phyloP scores from a whole-genome alignment of 1,284 basidiomycete species.

The Pseudozyma tsukubaensis region DNA sequence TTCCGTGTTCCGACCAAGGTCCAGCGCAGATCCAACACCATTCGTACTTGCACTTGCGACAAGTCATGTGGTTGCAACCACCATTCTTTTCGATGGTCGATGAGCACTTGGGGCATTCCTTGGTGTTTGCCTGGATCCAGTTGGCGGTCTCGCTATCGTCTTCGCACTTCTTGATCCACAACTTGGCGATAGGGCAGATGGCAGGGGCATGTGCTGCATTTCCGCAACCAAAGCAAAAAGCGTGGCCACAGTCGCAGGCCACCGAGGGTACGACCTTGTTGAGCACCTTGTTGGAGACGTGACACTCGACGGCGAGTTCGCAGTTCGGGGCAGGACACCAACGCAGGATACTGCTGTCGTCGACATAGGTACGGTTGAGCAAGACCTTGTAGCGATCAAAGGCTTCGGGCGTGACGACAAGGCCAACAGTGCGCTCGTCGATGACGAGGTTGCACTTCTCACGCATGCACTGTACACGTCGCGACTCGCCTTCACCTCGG shows the following conservation, averaged over 20 bases:
- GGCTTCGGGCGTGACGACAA: constrained; percentile 68
- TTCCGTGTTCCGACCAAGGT: constrained; percentile 97
- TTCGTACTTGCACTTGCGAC: constrained; percentile 70
- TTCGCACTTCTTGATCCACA: constrained; percentile 96
- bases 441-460: constrained; percentile 84
- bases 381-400: constrained; percentile 78
- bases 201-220: constrained; percentile 85
- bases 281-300: constrained; percentile 74
- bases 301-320: constrained; percentile 86
- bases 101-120: constrained; percentile 90
- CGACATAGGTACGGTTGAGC: constrained; percentile 89
- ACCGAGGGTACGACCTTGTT: constrained; percentile 88
- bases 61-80: constrained; percentile 77
- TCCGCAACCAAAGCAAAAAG: constrained; percentile 73
- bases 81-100: constrained; percentile 99
- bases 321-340: constrained; percentile 84
- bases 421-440: constrained; percentile 62
- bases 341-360: constrained; percentile 82
- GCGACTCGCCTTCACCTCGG: constrained; percentile 86
- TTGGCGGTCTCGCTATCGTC: constrained; percentile 99
- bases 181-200: constrained; percentile 85
- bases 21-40: constrained; percentile 79
- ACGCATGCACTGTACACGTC: constrained; percentile 89
- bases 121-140: constrained; percentile 99
- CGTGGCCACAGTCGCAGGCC: constrained; percentile 78